phyloP scores from a whole-genome alignment of 257 asterid species.

The Przewalskia tangutica region DNA sequence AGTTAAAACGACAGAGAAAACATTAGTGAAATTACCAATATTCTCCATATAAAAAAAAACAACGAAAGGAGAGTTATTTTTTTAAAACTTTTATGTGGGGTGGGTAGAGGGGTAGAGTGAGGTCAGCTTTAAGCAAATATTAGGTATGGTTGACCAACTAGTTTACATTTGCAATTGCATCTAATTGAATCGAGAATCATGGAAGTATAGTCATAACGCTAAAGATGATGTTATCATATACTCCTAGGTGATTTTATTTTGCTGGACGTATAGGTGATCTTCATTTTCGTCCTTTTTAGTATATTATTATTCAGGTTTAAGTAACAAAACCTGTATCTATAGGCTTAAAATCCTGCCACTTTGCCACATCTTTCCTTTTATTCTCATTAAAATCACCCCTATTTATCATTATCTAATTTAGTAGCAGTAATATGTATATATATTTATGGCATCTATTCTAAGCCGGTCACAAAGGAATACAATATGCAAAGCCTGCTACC shows the following conservation, averaged over 20 bases:
- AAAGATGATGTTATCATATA: background rate
- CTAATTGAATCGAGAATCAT: background rate
- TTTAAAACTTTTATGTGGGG: no score
- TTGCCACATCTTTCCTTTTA: no score
- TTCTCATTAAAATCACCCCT: no score
- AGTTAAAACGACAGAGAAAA: background rate
- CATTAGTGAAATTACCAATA: background rate
- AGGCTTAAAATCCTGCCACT: no score
- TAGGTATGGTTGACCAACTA: slow-evolving; percentile 18
- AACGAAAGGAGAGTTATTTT: background rate
- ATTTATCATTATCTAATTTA: no score
- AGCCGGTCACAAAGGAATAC: no score
- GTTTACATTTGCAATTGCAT: background rate
- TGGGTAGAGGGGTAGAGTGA: background rate
- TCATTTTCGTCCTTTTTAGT: background rate
- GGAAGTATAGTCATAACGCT: background rate
- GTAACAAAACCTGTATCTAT: no score
- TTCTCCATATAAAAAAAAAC: background rate
- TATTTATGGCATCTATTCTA: no score
- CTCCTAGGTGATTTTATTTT: no score
- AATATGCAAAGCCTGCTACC: no score
- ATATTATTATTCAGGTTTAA: no score
- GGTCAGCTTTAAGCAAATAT: background rate
- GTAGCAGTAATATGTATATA: no score
- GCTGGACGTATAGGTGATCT: background rate